phyloP scores from a whole-genome alignment of 768 basidiomycete species.

The Omphalotus guepiniiformis region DNA sequence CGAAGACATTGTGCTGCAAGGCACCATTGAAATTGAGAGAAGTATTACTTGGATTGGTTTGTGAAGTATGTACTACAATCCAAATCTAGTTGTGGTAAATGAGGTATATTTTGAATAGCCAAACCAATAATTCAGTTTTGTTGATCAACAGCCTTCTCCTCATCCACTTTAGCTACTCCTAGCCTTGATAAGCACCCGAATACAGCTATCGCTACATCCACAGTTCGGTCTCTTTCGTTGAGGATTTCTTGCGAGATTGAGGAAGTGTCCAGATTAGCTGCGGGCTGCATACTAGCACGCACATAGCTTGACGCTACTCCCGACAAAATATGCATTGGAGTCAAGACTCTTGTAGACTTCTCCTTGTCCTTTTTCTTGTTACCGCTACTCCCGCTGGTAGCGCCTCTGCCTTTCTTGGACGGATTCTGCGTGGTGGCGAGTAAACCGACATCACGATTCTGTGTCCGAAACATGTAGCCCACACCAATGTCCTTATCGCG shows the following conservation, averaged over 20 bases:
- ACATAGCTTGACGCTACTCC: slow-evolving; percentile 26
- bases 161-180: slow-evolving; percentile 2
- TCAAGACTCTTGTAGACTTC: slow-evolving; percentile 26
- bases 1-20: slow-evolving; percentile 25
- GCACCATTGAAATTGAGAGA: slow-evolving; percentile 29
- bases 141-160: slow-evolving; percentile 8
- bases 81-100: too few relatives aligned
- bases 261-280: too few relatives aligned
- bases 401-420: slow-evolving; percentile 2
- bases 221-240: too few relatives aligned
- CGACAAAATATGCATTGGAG: slow-evolving; percentile 40
- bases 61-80: too few relatives aligned
- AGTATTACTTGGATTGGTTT: slow-evolving; percentile 50
- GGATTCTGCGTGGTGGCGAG: neutral
- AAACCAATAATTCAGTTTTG: too few relatives aligned
- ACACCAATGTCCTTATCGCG: slow-evolving; percentile 25
- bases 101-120: too few relatives aligned
- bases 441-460: slow-evolving; percentile 11
- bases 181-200: slow-evolving; percentile 6
- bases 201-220: neutral
- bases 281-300: too few relatives aligned
- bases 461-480: neutral
- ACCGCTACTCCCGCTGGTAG: slow-evolving; percentile 15
- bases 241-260: too few relatives aligned
- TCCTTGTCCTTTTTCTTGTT: slow-evolving; percentile 10